Base-by-base conservation (phyloP, 1,284 basidiomycete genomes). In the Rhodofomes roseus region DNA sequence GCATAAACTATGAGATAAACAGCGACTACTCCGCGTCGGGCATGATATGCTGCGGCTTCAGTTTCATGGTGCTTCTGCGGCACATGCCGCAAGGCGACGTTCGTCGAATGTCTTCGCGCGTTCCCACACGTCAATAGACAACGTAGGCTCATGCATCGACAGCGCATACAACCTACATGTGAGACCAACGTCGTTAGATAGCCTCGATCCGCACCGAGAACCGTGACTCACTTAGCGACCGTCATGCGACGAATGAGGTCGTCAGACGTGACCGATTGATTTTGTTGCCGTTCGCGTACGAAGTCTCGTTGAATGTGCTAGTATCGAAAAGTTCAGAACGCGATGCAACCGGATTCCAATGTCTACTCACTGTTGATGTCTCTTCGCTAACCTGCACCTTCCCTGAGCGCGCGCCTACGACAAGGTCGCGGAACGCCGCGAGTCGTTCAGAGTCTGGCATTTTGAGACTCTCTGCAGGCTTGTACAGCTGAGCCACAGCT, bases 241-340 rank as follows among this genome's bases (percentile, higher is more conserved):
- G 80, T 79, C 81, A 91, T 87, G 59, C 81, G 74, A 54, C 80
- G 80, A 55, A 88, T 79, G 48, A 92, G 76, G 63, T 87, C 82
- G 23, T 90, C 83, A 0, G 84, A 73, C 20, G 85, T 84, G 36
- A 83, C 65, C 0, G 71, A 70, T 22, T 66, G 70, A 60, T 80
- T 73, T 65, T 68, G 69, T 67, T 83, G 81, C 53, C 90, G 76
- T 62, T 84, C 79, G 46, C 72, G 73, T 8, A 92, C 87, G 68
- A 92, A 93, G 63, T 91, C 87, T 7, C 84, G 77, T 76, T 92
- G 86, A 31, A 93, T 88, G 63, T 85, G 74, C 89, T 92, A 60
- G 18, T 22, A 20, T 4, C 16, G 27, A 39, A 18, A 52, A 18
- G 12, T n/a, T 37, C 2, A 51, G 55, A 2, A 14, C 12, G 23